Conservation (phyloP, 129 eudicot genomes). For the Dittrichia graveolens region DNA sequence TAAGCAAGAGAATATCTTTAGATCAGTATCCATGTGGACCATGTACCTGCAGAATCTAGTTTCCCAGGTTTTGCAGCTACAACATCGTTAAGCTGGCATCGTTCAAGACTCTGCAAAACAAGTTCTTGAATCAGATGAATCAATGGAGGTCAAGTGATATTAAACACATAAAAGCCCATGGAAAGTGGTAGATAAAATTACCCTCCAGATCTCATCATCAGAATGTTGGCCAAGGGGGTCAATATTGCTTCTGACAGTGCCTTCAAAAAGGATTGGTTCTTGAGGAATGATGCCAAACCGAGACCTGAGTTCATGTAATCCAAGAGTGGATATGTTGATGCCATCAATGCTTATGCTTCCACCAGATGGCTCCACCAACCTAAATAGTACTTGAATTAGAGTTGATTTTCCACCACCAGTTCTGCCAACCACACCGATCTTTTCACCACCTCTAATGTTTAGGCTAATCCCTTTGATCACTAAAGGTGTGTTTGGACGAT, state of each 20-base stretch:
- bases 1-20: background rate
- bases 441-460: slow-evolving; percentile 70
- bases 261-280: slow-evolving; percentile 89
- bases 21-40: background rate
- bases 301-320: slow-evolving; percentile 88
- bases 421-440: slow-evolving; percentile 87
- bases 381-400: slow-evolving; percentile 71
- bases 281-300: slow-evolving; percentile 94
- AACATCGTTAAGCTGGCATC: slow-evolving; percentile 91
- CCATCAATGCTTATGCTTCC: slow-evolving; percentile 71
- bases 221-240: slow-evolving; percentile 79
- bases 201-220: slow-evolving; percentile 92
- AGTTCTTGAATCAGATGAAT: slow-evolving; percentile 10
- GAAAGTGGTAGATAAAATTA: slow-evolving; percentile 12
- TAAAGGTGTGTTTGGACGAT: slow-evolving; percentile 72
- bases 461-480: slow-evolving; percentile 71
- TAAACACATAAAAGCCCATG: background rate
- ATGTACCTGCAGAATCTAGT: slow-evolving; percentile 72
- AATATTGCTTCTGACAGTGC: slow-evolving; percentile 84
- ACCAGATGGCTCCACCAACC: slow-evolving; percentile 83
- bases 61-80: slow-evolving; percentile 81
- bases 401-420: slow-evolving; percentile 95
- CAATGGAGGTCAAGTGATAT: background rate
- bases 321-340: slow-evolving; percentile 61
- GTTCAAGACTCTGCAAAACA: slow-evolving; percentile 67